These are phyloP conservation scores for Agaricales sp. DNA, from an alignment of 1,284 basidiomycete genomes.

Conservation along the genomic window DNA sequence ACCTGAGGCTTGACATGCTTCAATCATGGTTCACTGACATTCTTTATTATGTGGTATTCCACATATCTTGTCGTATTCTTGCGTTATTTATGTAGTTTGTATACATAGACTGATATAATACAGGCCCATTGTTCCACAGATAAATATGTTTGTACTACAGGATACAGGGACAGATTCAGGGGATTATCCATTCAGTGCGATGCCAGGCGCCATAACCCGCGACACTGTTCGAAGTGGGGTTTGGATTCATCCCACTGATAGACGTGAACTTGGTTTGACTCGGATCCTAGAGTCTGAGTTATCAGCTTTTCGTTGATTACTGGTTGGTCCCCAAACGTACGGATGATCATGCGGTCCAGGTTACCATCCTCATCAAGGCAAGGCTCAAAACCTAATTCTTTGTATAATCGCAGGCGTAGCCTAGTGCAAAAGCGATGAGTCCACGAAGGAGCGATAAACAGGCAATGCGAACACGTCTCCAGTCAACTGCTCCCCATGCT, in stretches of 20 bases:
- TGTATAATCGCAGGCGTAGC: slow-evolving; percentile 54
- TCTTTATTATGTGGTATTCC: background rate
- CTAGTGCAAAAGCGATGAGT: slow-evolving; percentile 22
- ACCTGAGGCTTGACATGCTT: slow-evolving; percentile 16
- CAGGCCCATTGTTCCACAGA: no score
- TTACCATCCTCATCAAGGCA: slow-evolving; percentile 40
- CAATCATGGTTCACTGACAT: background rate
- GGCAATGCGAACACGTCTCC: slow-evolving; percentile 46
- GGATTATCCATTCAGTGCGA: no score
- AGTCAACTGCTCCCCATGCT: slow-evolving; percentile 57
- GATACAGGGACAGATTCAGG: no score
- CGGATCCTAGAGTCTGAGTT: slow-evolving; percentile 30
- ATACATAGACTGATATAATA: background rate
- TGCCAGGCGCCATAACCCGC: slow-evolving; percentile 48
- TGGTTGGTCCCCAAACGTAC: slow-evolving; percentile 29
- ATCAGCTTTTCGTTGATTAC: background rate
- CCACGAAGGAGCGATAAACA: slow-evolving; percentile 7
- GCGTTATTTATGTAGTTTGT: background rate
- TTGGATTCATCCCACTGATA: slow-evolving; percentile 23
- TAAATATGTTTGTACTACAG: no score
- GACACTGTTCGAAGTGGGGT: slow-evolving; percentile 25
- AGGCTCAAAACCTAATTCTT: slow-evolving; percentile 60
- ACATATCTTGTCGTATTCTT: background rate
- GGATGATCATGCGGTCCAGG: slow-evolving; percentile 51
- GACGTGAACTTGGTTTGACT: slow-evolving; percentile 50